A percentile compares a stretch with the other conserved stretches of the same genome.
Conservation (phyloP, 148 eudicot genomes). For the Spergularia bocconei region DNA sequence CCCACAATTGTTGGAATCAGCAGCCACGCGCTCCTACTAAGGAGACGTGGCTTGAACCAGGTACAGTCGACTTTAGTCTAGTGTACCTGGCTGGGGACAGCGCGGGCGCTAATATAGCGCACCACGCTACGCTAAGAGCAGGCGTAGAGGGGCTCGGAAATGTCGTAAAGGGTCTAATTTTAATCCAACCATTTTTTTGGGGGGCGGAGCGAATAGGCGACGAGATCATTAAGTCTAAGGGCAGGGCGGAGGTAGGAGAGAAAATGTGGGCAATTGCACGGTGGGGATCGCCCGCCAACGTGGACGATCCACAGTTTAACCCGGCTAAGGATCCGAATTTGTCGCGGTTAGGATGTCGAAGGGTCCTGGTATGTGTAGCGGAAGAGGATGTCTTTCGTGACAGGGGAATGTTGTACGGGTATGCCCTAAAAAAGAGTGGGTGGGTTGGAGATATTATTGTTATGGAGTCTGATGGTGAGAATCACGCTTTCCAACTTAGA, state of each 20-base stretch:
- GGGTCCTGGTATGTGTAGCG: slow-evolving; percentile 25
- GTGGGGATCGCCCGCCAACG: not conserved
- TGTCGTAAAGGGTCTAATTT: not conserved
- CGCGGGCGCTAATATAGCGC: slow-evolving; percentile 14
- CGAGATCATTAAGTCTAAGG: not conserved
- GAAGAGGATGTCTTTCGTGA: slow-evolving; percentile 23
- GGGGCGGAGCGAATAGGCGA: not conserved
- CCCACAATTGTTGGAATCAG: not conserved
- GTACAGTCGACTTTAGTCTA: slow-evolving; percentile 4
- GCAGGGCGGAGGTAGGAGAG: not conserved
- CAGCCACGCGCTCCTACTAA: not conserved
- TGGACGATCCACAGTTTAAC: slow-evolving; percentile 30
- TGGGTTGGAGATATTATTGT: slow-evolving; percentile 30
- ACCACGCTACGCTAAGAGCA: not conserved
- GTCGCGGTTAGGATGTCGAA: slow-evolving; percentile 16
- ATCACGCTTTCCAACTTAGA: slow-evolving; percentile 29
- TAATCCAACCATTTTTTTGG: not conserved
- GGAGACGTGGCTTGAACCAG: slow-evolving; percentile 10
- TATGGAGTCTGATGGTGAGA: slow-evolving; percentile 25
- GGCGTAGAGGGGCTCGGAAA: not conserved
- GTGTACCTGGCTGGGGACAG: slow-evolving; percentile 8
- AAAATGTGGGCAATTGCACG: slow-evolving; percentile 9
- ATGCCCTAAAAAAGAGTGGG: slow-evolving; percentile 25
- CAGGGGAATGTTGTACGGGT: slow-evolving; percentile 26
- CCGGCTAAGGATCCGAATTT: slow-evolving; percentile 25